Conservation (phyloP, 768 basidiomycete species). For the Russula olivacea region DNA sequence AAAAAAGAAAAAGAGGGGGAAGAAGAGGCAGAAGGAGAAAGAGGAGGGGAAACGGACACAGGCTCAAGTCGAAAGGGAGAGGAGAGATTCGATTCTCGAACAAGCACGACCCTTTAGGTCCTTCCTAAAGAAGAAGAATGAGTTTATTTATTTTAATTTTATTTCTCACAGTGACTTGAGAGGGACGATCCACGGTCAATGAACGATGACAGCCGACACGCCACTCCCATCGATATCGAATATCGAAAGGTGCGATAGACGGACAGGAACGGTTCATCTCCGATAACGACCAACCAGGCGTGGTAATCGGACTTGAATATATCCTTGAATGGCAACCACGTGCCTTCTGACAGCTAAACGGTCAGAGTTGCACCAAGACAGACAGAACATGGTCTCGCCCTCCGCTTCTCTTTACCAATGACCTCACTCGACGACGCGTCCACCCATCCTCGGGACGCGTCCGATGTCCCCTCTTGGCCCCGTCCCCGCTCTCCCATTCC, state of each 20-base stretch:
- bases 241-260: conserved; percentile 2
- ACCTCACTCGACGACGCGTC: not conserved
- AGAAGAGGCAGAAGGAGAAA: conserved; percentile 24
- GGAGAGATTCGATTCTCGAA: not conserved
- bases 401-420: conserved; percentile 1
- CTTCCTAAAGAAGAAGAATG: not conserved
- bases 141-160: not conserved
- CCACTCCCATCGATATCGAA: conserved; percentile 2
- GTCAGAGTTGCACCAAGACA: too few relatives aligned
- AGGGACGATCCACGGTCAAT: not conserved
- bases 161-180: not conserved
- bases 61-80: conserved; percentile 9
- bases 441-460: not conserved
- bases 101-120: not conserved
- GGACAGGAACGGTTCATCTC: conserved; percentile 13
- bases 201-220: too few relatives aligned
- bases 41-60: not conserved
- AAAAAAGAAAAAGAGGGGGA: conserved; percentile 32
- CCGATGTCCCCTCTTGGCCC: conserved; percentile 41
- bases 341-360: not conserved
- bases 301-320: not conserved
- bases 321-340: not conserved
- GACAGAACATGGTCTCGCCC: not conserved
- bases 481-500: conserved; percentile 67
- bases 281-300: not conserved